A percentile compares a stretch with the other conserved stretches of the same genome.
Evolutionary conservation across 192 early-diverging fungal species (phyloP).

Genomic region (Powellomyces hirtus): DNA sequence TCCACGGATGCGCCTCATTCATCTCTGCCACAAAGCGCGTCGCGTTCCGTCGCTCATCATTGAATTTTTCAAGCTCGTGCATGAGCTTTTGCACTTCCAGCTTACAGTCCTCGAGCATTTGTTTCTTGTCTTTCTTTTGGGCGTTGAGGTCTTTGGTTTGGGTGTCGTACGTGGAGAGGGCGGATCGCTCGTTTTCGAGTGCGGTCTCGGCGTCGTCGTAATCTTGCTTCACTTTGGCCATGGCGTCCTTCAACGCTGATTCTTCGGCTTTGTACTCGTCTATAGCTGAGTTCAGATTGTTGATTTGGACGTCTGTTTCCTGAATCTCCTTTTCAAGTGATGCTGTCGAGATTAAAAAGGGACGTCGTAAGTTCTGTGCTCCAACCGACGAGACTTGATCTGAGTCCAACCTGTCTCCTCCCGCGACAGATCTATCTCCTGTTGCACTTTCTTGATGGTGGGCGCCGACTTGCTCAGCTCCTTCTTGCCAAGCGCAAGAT

Average conservation of each 20-base stretch:
- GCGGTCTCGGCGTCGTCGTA: conserved; percentile 18
- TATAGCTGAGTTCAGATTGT: not conserved
- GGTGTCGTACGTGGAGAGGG: conserved; percentile 72
- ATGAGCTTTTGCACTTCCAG: conserved; percentile 78
- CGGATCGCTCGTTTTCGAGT: conserved; percentile 52
- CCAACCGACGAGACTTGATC: not conserved
- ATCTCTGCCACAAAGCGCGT: conserved; percentile 19
- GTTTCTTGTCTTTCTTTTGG: conserved; percentile 62
- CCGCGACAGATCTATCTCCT: conserved; percentile 61
- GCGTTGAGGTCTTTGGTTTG: conserved; percentile 73
- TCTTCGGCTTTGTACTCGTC: conserved; percentile 10
- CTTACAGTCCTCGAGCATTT: conserved; percentile 63
- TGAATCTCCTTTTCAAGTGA: conserved; percentile 31
- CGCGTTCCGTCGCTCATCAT: conserved; percentile 32
- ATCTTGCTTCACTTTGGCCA: conserved; percentile 30
- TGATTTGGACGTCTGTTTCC: conserved; percentile 17
- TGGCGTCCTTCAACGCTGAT: conserved; percentile 35
- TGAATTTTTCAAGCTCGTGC: conserved; percentile 73
- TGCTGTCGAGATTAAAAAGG: no score
- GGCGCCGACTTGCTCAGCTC: conserved; percentile 57
- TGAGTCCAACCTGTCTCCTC: conserved; percentile 71
- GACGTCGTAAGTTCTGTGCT: not conserved
- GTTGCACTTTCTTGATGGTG: conserved; percentile 62
- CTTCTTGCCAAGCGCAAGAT: conserved; percentile 63
- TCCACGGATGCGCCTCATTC: conserved; percentile 63